Base-by-base conservation (phyloP, 2,329 filamentous ascomycete genomes). In the Berkeleyomyces rouxiae region DNA sequence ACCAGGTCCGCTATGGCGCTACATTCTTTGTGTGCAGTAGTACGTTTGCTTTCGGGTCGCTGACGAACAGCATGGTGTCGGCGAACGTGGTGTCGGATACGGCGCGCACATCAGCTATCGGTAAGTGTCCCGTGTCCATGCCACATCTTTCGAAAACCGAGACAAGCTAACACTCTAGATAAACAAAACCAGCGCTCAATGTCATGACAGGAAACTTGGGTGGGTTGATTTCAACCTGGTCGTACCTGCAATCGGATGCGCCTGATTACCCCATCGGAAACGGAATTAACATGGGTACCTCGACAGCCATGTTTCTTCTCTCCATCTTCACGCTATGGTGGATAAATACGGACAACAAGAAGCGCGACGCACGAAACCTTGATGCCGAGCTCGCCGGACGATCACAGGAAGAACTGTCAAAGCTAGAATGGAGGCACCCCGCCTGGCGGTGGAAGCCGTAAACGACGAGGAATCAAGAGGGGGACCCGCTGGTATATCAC, bases 211-310 rank as follows among this genome's bases (percentile, higher is more conserved):
- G 82, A n/a, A 85, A 84, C 65, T 70, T 84, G n/a, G 82, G 83
- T 1, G 82, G 81, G 0, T 66, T 83, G 37, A 78, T 85, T 63
- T 78, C 79, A 0, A 86, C 83, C 0, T 87, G 83, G 84, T 77
- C 75, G 1, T 87, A 85, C 71, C 67, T 87, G 51, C 78, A 80
- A 0, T 79, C 73, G 61, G 85, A 89, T 67, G 79, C 67, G 0
- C 86, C 86, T 0, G 72, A 86, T 64, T 90, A 82, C 67, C 80
- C 74, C 36, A 87, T 87, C 51, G 86, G 86, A 0, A 89, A 88
- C 69, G 85, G 85, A 0, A 69, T 88, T 16, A 89, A 89, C 69
- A 68, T 88, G 51, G 86, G 81, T 0, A 83, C 82, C 0, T 76
- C 77, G n/a, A 76, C 75, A n/a, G 73, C 74, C 1, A 81, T 82